These are phyloP conservation scores for Phytophthora syringae DNA, from an alignment of 352 stramenopile genomes.

Conservation along the genomic window DNA sequence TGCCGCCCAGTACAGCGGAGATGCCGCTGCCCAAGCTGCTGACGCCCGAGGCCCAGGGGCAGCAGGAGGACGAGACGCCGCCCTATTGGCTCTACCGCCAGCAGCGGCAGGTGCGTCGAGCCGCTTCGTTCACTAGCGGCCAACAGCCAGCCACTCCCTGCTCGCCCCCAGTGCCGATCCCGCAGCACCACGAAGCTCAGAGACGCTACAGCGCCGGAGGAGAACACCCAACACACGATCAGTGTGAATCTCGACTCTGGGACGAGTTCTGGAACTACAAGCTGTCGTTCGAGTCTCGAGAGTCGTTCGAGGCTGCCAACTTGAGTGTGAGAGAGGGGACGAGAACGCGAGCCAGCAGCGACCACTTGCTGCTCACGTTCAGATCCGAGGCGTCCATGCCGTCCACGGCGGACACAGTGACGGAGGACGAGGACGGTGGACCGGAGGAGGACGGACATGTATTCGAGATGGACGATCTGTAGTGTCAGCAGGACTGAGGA, in stretches of 20 bases:
- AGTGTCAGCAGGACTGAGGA: conserved; percentile 13
- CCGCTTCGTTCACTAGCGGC: conserved; percentile 42
- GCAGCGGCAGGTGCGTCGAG: conserved; percentile 28
- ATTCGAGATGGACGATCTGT: conserved; percentile 79
- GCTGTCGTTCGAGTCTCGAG: conserved; percentile 67
- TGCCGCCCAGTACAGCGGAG: neutral
- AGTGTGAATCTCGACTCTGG: conserved; percentile 62
- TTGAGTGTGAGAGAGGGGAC: conserved; percentile 20
- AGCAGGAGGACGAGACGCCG: conserved; percentile 11
- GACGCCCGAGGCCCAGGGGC: conserved; percentile 2
- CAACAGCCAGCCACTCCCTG: conserved; percentile 31
- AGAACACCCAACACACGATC: conserved; percentile 27
- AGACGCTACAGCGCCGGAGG: conserved; percentile 39
- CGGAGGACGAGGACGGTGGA: conserved; percentile 42
- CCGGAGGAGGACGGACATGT: conserved; percentile 51
- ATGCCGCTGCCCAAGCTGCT: conserved; percentile 7
- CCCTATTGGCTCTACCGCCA: conserved; percentile 32
- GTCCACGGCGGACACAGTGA: conserved; percentile 43
- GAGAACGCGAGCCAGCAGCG: neutral
- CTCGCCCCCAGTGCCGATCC: conserved; percentile 64
- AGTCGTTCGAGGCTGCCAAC: conserved; percentile 55
- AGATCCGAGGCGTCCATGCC: conserved; percentile 43
- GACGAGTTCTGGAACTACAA: conserved; percentile 82
- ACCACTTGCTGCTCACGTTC: too few species aligned
- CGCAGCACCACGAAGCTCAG: conserved; percentile 33